These are phyloP conservation scores for Rhodofomes roseus DNA, from an alignment of 1,284 basidiomycete genomes.

Conservation along the genomic window DNA sequence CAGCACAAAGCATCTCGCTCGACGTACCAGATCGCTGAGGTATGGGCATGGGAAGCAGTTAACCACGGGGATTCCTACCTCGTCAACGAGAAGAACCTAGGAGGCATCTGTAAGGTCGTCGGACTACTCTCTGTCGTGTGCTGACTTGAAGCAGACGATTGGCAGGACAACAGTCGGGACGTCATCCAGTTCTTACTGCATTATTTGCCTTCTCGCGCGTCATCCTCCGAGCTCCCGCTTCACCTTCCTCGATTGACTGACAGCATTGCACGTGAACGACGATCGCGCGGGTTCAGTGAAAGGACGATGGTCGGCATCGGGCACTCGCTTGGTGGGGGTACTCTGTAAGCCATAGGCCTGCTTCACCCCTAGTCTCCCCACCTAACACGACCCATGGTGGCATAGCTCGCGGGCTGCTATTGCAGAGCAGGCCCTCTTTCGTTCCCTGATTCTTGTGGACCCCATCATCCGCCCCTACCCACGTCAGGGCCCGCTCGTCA, in stretches of 20 bases:
- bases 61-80: conserved; percentile 53
- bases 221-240: conserved; percentile 35
- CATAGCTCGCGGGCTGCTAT: conserved; percentile 57
- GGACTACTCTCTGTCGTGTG: neutral
- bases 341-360: conserved; percentile 43
- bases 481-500: conserved; percentile 10
- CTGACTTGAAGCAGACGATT: conserved; percentile 34
- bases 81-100: conserved; percentile 43
- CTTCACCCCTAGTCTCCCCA: neutral
- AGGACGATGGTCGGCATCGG: conserved; percentile 65
- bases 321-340: conserved; percentile 81
- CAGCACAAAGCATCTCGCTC: conserved; percentile 9
- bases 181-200: conserved; percentile 43
- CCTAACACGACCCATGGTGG: neutral
- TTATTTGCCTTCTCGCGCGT: conserved; percentile 33
- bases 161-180: conserved; percentile 49
- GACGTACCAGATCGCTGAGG: conserved; percentile 40
- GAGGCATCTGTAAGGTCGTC: conserved; percentile 38
- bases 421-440: conserved; percentile 65
- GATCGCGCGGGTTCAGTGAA: conserved; percentile 38
- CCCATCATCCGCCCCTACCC: conserved; percentile 57
- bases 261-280: conserved; percentile 38
- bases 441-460: conserved; percentile 75
- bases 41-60: conserved; percentile 54
- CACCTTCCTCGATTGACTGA: conserved; percentile 45